Percentiles rank a stretch among this genome's conserved stretches.
These are phyloP conservation scores for Brassica rapa DNA, from an alignment of 345 rosid species.

Conservation along the genomic window DNA sequence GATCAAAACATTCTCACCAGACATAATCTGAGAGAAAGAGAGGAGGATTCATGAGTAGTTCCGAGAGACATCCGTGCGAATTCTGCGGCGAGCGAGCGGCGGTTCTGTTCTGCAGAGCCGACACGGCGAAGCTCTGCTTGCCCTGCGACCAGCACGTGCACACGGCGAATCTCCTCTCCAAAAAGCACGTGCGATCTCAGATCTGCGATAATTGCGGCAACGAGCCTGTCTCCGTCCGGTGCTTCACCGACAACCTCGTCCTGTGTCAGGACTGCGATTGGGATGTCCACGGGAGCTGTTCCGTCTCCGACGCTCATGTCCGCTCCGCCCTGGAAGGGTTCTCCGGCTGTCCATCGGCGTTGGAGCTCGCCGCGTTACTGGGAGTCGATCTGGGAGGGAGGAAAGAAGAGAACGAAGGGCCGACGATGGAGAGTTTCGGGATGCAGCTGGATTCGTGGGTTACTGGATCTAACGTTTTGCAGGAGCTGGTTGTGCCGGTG, in stretches of 20 bases:
- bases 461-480: slow-evolving; percentile 42
- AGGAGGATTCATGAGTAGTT: slow-evolving; percentile 43
- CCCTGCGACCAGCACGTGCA: slow-evolving; percentile 93
- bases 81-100: slow-evolving; percentile 73
- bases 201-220: slow-evolving; percentile 77
- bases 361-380: slow-evolving; percentile 63
- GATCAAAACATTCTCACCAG: slow-evolving; percentile 18
- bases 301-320: slow-evolving; percentile 65
- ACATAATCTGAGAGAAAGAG: neutral
- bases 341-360: slow-evolving; percentile 68
- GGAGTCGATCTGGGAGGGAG: slow-evolving; percentile 54
- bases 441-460: slow-evolving; percentile 53
- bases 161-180: slow-evolving; percentile 79
- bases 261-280: slow-evolving; percentile 75
- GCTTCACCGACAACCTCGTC: slow-evolving; percentile 60
- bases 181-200: slow-evolving; percentile 85
- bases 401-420: slow-evolving; percentile 29
- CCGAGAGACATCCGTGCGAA: slow-evolving; percentile 57
- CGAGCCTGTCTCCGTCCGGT: slow-evolving; percentile 69
- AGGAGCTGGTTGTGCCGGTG: slow-evolving; percentile 71
- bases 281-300: slow-evolving; percentile 74
- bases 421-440: slow-evolving; percentile 38
- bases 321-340: slow-evolving; percentile 64
- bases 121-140: slow-evolving; percentile 85
- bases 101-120: slow-evolving; percentile 82